Base-by-base conservation (phyloP, 305 asterid genomes). In the Fraxinus paxiana region DNA sequence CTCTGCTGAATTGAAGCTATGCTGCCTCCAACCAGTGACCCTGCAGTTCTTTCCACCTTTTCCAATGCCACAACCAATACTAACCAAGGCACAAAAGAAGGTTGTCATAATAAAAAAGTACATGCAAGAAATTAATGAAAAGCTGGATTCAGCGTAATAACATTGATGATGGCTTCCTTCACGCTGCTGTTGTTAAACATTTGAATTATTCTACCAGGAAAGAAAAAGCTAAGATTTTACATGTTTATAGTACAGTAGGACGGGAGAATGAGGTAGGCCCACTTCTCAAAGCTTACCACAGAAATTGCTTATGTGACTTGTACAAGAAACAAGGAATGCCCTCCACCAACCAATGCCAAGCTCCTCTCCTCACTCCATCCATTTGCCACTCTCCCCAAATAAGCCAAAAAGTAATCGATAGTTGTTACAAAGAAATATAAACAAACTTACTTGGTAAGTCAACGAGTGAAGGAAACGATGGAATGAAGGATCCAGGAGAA, bases 1-100 rank as follows among this genome's bases (percentile, higher is more conserved):
- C 97, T 95, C 92, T 95, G 91, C 92, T 95, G 97, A 38, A 95
- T 90, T 83, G 98, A 91, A 84, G 98, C 98, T 80, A 95, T 95
- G 91, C 96, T 89, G 87, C 90, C 90, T 77, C 98, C 98, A 70
- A 95, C 97, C 82, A 92, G 92, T 51, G 98, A 75, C 75, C 98
- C 98, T 65, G 98, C 91, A 88, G 90, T 92, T 85, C 82, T 89
- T 83, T 95, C 98, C 80, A 92, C 96, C 86, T 90, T 95, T 81
- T 92, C 98, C 92, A 95, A 81, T 79, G 98, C 97, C 83, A 95
- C 98, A 85, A 93, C 94, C 94, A 93, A 78, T 88, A 91, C 98
- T 94, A 81, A 83, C 79, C 80, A 81, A 87, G 78, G 76, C 31
- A 73, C 77, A 82, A 84, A 72, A 17, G 65, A 74, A 83, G 76